Percentiles rank a stretch among this genome's conserved stretches.
phyloP scores from a whole-genome alignment of 768 basidiomycete genomes.

The Auriculariales sp. region DNA sequence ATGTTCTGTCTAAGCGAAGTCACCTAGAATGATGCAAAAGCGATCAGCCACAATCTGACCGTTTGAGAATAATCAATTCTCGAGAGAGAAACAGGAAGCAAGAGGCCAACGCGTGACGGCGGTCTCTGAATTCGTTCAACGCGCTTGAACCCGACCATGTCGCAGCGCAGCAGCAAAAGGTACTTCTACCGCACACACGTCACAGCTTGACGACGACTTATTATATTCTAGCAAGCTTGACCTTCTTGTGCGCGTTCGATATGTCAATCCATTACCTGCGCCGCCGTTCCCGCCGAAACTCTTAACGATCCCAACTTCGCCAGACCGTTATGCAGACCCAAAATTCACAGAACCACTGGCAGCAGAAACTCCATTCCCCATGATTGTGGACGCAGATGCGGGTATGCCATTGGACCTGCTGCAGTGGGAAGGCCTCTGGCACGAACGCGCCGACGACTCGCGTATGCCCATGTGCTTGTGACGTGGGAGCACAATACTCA shows the following conservation, averaged over 20 bases:
- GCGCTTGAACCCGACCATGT: too few relatives aligned
- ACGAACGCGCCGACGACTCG: constrained; percentile 57
- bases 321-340: constrained; percentile 73
- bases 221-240: constrained; percentile 55
- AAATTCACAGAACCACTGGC: constrained; percentile 74
- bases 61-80: too few relatives aligned
- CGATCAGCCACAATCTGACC: too few relatives aligned
- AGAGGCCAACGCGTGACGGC: too few relatives aligned
- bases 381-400: constrained; percentile 93
- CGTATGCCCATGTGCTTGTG: constrained; percentile 22
- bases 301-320: constrained; percentile 80
- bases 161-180: too few relatives aligned
- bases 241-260: constrained; percentile 84
- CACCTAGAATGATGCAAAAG: too few relatives aligned
- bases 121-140: too few relatives aligned
- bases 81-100: too few relatives aligned
- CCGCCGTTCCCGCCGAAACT: constrained; percentile 97
- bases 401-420: constrained; percentile 92
- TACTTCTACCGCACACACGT: too few relatives aligned
- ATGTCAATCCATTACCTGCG: constrained; percentile 84
- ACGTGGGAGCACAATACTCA: background rate
- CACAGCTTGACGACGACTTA: background rate
- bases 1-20: too few relatives aligned
- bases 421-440: constrained; percentile 71
- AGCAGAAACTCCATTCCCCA: constrained; percentile 71